Percentiles rank a stretch among this genome's conserved stretches.
phyloP scores from a whole-genome alignment of 192 early-diverging fungal species.

The Entomortierella parvispora region DNA sequence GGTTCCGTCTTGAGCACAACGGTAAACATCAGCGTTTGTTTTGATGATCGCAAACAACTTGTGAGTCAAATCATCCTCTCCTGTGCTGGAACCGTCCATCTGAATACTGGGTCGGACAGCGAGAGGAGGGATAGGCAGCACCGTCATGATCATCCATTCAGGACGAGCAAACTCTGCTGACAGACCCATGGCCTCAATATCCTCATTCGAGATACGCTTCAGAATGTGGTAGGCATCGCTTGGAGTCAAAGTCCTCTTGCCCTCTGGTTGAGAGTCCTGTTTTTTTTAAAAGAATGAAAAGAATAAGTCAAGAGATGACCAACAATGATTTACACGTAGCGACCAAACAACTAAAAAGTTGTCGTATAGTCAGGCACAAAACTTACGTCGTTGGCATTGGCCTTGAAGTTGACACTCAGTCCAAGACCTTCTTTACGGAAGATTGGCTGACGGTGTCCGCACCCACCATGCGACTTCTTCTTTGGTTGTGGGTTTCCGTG shows the following conservation, averaged over 20 bases:
- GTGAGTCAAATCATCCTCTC: constrained; percentile 98
- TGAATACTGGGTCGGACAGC: constrained; percentile 96
- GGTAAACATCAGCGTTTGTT: constrained; percentile 86
- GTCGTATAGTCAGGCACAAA: background rate
- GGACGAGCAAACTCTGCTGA: constrained; percentile 92
- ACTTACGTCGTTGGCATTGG: constrained; percentile 46
- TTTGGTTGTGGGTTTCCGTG: constrained; percentile 57
- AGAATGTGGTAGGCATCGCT: constrained; percentile 84
- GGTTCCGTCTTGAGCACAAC: constrained; percentile 86
- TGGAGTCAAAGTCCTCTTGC: constrained; percentile 74
- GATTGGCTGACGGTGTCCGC: constrained; percentile 84
- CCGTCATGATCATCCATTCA: constrained; percentile 98
- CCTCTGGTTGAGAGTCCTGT: constrained; percentile 60
- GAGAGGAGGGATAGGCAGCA: constrained; percentile 95
- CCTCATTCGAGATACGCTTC: constrained; percentile 87
- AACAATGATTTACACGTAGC: no score
- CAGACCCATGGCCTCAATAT: constrained; percentile 88
- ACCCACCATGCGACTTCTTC: constrained; percentile 83
- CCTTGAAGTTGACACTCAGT: constrained; percentile 65
- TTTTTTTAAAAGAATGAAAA: constrained; percentile 42
- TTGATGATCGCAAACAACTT: constrained; percentile 94
- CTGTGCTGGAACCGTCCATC: constrained; percentile 87
- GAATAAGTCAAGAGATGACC: background rate
- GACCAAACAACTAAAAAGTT: background rate
- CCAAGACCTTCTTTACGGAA: constrained; percentile 86